These are phyloP conservation scores for Boletales sp. DNA, from an alignment of 768 basidiomycete species.

Conservation along the genomic window DNA sequence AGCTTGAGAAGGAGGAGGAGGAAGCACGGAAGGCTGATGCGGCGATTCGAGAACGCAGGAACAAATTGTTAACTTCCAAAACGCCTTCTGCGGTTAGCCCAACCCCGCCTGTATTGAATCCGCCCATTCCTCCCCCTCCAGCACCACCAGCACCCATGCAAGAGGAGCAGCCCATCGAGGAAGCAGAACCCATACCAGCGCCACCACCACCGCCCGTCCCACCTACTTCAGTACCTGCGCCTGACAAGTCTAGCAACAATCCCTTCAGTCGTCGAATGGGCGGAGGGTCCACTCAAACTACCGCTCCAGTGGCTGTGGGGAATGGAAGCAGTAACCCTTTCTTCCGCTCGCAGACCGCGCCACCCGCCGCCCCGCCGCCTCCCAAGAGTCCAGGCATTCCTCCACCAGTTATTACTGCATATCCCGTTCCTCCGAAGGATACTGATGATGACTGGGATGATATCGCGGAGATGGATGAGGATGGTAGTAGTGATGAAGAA, in stretches of 20 bases:
- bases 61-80: constrained; percentile 38
- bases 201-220: constrained; percentile 25
- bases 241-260: constrained; percentile 63
- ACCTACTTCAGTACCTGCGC: constrained; percentile 24
- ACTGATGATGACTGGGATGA: constrained; percentile 84
- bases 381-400: constrained; percentile 37
- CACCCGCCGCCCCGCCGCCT: constrained; percentile 36
- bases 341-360: constrained; percentile 48
- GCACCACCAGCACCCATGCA: constrained; percentile 23
- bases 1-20: constrained; percentile 66
- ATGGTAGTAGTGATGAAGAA: constrained; percentile 79
- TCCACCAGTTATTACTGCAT: constrained; percentile 49
- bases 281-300: constrained; percentile 27
- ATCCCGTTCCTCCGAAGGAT: constrained; percentile 57
- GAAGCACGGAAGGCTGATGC: constrained; percentile 49
- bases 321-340: constrained; percentile 73
- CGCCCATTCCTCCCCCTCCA: constrained; percentile 39
- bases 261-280: constrained; percentile 77
- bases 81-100: constrained; percentile 28
- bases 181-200: constrained; percentile 31
- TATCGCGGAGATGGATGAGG: constrained; percentile 67
- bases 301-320: constrained; percentile 21
- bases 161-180: constrained; percentile 10
- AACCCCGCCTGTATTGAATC: constrained; percentile 17
- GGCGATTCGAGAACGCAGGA: constrained; percentile 32